Conservation (phyloP, 2,329 filamentous ascomycete species). For the Alternaria consortialis region DNA sequence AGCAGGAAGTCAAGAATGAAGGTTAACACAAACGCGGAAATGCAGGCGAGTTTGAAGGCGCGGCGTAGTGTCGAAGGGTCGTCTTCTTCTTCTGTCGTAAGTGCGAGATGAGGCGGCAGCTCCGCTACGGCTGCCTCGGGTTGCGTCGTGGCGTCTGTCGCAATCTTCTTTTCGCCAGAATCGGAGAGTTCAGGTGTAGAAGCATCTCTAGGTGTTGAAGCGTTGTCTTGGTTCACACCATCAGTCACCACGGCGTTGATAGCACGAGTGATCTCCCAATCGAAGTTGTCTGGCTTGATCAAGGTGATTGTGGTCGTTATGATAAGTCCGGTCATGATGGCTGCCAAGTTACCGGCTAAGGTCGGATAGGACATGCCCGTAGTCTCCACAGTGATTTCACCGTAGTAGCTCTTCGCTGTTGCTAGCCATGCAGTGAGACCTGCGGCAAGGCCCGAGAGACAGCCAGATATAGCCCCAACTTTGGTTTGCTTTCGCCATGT, state of each 20-base stretch:
- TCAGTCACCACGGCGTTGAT: conserved; percentile 45
- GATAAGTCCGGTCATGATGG: conserved; percentile 46
- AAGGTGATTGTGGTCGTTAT: conserved; percentile 47
- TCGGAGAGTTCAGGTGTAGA: conserved; percentile 16
- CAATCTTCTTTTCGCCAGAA: conserved; percentile 20
- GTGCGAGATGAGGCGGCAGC: conserved; percentile 29
- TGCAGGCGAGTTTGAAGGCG: conserved; percentile 51
- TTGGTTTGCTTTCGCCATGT: conserved; percentile 49
- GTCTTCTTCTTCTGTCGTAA: conserved; percentile 35
- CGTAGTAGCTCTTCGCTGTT: conserved; percentile 48
- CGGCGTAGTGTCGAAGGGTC: conserved; percentile 42
- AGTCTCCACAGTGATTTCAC: conserved; percentile 51
- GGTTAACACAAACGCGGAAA: conserved; percentile 50
- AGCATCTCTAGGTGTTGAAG: conserved; percentile 9
- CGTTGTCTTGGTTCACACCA: conserved; percentile 16
- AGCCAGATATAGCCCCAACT: conserved; percentile 46
- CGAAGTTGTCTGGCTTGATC: conserved; percentile 50
- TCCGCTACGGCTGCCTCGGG: conserved; percentile 4
- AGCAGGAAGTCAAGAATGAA: conserved; percentile 53
- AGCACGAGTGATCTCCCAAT: conserved; percentile 52
- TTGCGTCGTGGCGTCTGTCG: conserved; percentile 1
- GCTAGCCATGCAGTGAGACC: conserved; percentile 52
- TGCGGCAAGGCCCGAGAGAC: conserved; percentile 44
- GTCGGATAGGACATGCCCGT: conserved; percentile 52
- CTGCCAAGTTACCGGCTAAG: conserved; percentile 52